Base-by-base conservation (phyloP, 164 flowering plant species). In the Aristolochia fimbriata region DNA sequence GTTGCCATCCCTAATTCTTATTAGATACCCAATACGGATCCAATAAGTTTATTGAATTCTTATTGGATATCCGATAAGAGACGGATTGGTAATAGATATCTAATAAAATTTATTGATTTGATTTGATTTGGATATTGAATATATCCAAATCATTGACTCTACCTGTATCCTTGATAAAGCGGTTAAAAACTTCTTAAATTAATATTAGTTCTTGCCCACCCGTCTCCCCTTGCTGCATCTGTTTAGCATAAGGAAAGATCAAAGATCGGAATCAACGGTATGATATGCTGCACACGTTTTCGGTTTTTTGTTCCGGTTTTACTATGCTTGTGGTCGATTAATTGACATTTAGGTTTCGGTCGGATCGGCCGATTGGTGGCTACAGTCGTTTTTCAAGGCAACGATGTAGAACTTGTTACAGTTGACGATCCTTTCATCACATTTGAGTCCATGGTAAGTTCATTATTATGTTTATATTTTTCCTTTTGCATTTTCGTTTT, bases 321-420 rank as follows among this genome's bases (percentile, higher is more conserved):
- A 1, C 5, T 56, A 14, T 13, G 15, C 13, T 27, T 54, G 10
- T 55, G 9, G 7, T 57, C 52, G 57, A 25, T 47, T 71, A 51
- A 47, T 70, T 51, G 19, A 54, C 31, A 64, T 22, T n/a, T 54
- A 89, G 97, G 97, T 11, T 90, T 90, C 48, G 92, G 97, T 68
- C 84, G 93, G 65, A 87, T 90, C 62, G 87, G 97, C 0, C 75
- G 91, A 19, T 76, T 85, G 86, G 95, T 90, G 20, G 92, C 91
- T 0, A 77, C 91, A 65, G 88, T 87, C 6, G 85, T 80, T 57
- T 75, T 85, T 17, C 87, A 78, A 68, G 81, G 92, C 22, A 78
- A 83, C 47, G 97, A 90, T 71, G 76, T 90, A 52, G 97, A 90
- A 59, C 83, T 90, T 19, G 97, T 90, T 24, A 92, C 90, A 37